Evolutionary conservation across 257 asterid species (phyloP), one percentile per base, ranked within the genome.

Genomic region (Solanum clarkiae): DNA sequence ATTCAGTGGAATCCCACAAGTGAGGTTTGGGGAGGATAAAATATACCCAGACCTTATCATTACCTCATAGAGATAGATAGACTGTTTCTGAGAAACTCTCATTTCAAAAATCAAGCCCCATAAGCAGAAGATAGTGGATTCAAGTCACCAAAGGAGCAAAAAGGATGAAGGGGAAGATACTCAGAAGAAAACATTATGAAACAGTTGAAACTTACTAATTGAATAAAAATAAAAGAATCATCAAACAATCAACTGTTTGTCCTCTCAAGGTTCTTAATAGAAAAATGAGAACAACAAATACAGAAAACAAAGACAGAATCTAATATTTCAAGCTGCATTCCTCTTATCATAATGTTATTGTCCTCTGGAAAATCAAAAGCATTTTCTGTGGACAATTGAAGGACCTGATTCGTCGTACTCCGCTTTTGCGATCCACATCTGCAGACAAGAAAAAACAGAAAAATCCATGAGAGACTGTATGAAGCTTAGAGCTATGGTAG

Each of bases 311-410:
- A 49, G 85, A 90, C 87, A 90, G n/a, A 84, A 89, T 49, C 80
- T 68, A 87, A 86, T 56, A 81, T 55, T 84, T 85, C 79, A 86
- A 81, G 88, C 88, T 86, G 89, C 42, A 63, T 63, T 24, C 69
- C 82, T 51, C 1, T 77, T 75, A 44, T 74, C 88, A 80, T 32
- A 32, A 80, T 44, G 60, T 71, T 82, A 69, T 40, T 36, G 84
- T 63, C 74, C 79, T 80, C n/a, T 26, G 79, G 71, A 79, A 55
- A 84, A 79, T 87, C 85, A 91, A 88, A 91, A 91, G 90, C 93
- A 91, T 86, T 91, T 91, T 84, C 92, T 89, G 86, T 89, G 92
- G 22, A 89, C 92, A n/a, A 89, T 89, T 40, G 92, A 89, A 4
- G 92, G 92, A 83, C 92, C 92, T 29, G 92, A 88, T 71, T 89